Base-by-base conservation (phyloP, 2,329 filamentous ascomycete species). In the Colletotrichum spaethianum region DNA sequence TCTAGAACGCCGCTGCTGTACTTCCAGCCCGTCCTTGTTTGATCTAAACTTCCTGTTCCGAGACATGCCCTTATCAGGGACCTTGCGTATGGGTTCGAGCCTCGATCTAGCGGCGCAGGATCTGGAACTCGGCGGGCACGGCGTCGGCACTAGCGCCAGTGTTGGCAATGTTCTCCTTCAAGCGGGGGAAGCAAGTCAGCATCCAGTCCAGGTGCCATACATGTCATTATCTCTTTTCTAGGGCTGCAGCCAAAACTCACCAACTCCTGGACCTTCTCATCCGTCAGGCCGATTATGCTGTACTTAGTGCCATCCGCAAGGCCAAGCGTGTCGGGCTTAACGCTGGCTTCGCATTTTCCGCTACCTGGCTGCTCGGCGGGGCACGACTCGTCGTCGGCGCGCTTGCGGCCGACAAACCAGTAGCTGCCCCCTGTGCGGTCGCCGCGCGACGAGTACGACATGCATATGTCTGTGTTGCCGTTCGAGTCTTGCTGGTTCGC, bases 241-340 rank as follows among this genome's bases (percentile, higher is more conserved):
- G 18, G 28, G 36, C 11, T 33, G 18, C 18, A 31, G 20, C 1
- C 3, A 8, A 38, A 31, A 53, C 68, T 40, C 3, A 71, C 68
- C 56, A 71, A 31, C 8, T 71, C 64, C 40, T 63, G n/a, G 7
- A 71, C 1, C 31, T 67, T 63, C 40, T 71, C 63, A 23, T 57
- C 57, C 18, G 63, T 8, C 48, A 71, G 57, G 31, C 57, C 56
- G 48, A 50, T 16, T 28, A 71, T 71, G 56, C 57, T 23, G 64
- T 68, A 71, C 20, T 33, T 28, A 8, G 68, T 71, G 31, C 64
- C 68, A 57, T 71, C 68, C 44, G 28, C 64, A 16, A 71, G 68
- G 23, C 56, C 68, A 26, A 71, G 42, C 4, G n/a, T 26, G 12
- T 68, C 48, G 31, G 68, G 48, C 44, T 66, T 53, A n/a, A 46